Evolutionary conservation across 495 filamentous ascomycete species (phyloP), one percentile per base, ranked within the genome.

Genomic region (Tuber indicum): DNA sequence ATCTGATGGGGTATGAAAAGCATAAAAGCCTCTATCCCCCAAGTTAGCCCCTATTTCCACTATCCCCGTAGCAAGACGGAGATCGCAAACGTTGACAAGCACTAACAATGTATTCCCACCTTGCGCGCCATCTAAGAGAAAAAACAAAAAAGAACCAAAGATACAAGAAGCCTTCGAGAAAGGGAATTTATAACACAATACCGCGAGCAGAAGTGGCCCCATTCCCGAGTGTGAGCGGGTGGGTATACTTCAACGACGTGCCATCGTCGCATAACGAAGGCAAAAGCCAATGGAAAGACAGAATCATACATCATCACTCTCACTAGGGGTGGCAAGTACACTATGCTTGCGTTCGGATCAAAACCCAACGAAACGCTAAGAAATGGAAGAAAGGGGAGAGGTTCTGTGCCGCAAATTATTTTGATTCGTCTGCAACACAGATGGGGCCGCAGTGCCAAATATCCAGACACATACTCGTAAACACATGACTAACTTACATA

Each of bases 231-330:
- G 26, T 16, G 14, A 6, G 52, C 16, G n/a, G 26, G 21, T 12
- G 12, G 52, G 26, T 62, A 5, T n/a, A 19, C 26, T 14, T 36
- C 58, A 14, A 36, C 32, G 23, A 66, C 26, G 58, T 19, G 26
- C 17, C 58, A 26, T 32, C 58, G 26, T 66, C 14, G 58, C 32
- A 26, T 62, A 62, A 26, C 52, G 23, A 14, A 62, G 3, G 45
- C 45, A n/a, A 26, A 32, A 62, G 49, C 23, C 0, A 26, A 26
- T 26, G 8, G 9, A 14, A n/a, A 26, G 26, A 9, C 10, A 14
- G 23, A 32, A 62, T 62, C 52, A 62, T 62, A 26, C n/a, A 32
- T 62, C n/a, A 62, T 62, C 52, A 62, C 52, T 62, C 52, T 62
- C n/a, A 9, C 52, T n/a, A 62, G 23, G 10, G 23, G 14, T n/a